Evolutionary conservation across 352 stramenopile genomes (phyloP).

Genomic region (Aphanomyces cochlioides): DNA sequence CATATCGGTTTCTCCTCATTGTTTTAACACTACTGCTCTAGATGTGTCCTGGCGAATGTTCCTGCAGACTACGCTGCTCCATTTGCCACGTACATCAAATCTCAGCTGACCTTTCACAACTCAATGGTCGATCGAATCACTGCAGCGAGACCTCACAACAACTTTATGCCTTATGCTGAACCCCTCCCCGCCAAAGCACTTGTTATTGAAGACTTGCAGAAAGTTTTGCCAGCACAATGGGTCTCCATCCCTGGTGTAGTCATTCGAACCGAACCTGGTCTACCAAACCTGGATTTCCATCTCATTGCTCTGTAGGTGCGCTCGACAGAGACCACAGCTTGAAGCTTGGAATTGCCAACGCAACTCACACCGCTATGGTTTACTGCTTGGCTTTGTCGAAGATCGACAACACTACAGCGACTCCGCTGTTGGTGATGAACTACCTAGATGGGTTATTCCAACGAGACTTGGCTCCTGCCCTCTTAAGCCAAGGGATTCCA

Average conservation of each 20-base stretch:
- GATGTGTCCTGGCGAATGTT: constrained; percentile 30
- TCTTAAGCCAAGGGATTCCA: constrained; percentile 37
- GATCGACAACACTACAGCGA: constrained; percentile 37
- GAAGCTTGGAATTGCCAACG: constrained; percentile 90
- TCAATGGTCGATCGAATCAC: constrained; percentile 83
- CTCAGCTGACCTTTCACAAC: constrained; percentile 72
- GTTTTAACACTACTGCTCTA: constrained; percentile 3
- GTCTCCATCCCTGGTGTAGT: constrained; percentile 47
- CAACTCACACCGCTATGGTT: constrained; percentile 88
- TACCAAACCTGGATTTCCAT: neutral
- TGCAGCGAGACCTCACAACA: constrained; percentile 42
- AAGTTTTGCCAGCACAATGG: constrained; percentile 39
- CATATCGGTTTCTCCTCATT: constrained; percentile 3
- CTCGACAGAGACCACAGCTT: constrained; percentile 81
- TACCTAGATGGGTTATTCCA: constrained; percentile 84
- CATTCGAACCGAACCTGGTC: constrained; percentile 36
- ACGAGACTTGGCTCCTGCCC: constrained; percentile 67
- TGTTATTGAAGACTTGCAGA: constrained; percentile 59
- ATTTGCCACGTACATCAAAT: constrained; percentile 44
- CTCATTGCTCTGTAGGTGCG: constrained; percentile 32
- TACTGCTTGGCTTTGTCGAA: constrained; percentile 64
- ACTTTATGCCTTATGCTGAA: constrained; percentile 57
- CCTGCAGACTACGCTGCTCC: constrained; percentile 31
- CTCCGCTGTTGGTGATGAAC: constrained; percentile 41
- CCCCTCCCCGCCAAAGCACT: constrained; percentile 59